phyloP scores from a whole-genome alignment of 768 basidiomycete species.

The Leccinum truebloodii region DNA sequence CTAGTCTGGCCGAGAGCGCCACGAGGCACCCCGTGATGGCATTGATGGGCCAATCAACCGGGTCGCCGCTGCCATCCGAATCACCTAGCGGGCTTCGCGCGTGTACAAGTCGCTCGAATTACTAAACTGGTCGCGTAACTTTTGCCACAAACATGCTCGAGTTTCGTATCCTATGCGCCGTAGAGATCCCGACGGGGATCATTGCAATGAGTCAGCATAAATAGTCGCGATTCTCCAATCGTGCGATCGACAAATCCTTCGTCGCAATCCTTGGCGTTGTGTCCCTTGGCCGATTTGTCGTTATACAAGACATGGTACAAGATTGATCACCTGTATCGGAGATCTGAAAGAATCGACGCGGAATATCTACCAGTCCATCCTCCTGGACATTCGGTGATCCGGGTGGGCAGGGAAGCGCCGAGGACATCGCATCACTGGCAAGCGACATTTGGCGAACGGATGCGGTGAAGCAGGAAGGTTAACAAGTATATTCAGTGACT shows the following conservation, averaged over 20 bases:
- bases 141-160: background rate
- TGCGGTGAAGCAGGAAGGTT: background rate
- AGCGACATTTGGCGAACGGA: background rate
- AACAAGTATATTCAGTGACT: conserved; percentile 7
- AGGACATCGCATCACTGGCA: conserved; percentile 16
- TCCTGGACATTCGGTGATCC: conserved; percentile 1
- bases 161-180: background rate
- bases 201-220: background rate
- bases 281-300: background rate
- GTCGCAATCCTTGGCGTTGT: background rate
- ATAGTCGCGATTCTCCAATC: background rate
- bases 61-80: conserved; percentile 2
- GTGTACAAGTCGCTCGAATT: background rate
- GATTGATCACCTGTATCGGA: conserved; percentile 5
- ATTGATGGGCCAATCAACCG: background rate
- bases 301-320: background rate
- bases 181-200: background rate
- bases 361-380: background rate
- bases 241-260: background rate
- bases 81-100: background rate
- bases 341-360: conserved; percentile 11
- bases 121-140: background rate
- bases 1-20: conserved; percentile 5
- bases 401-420: conserved; percentile 12
- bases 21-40: background rate